Base-by-base conservation (phyloP, 2,329 filamentous ascomycete genomes). In the Pseudovirgaria hyperparasitica region DNA sequence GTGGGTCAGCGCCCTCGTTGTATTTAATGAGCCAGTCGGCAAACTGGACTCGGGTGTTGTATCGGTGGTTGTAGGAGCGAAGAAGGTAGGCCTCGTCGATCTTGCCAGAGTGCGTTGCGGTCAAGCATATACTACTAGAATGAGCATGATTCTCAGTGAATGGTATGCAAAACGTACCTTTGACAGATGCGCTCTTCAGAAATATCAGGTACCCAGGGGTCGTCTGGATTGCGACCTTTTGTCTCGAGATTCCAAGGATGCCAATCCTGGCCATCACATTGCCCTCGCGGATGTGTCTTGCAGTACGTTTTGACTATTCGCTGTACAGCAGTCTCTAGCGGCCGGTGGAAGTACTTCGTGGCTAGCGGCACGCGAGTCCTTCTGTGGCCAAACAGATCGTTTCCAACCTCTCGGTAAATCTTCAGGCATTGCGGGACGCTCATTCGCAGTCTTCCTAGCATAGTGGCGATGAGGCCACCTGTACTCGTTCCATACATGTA, bases 401-500 rank as follows among this genome's bases (percentile, higher is more conserved):
- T 48, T 16, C 61, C 61, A 4, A 65, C 60, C 32, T 49, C 43
- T 5, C 58, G 46, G 34, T 63, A 64, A 19, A 62, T 50, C 13
- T 61, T 56, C 15, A 65, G 42, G 21, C 57, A 63, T 36, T 65
- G 57, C 2, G 53, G 50, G 4, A 63, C 55, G 2, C 55, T 59
- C 61, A 65, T 65, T 5, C 62, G 60, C 23, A 65, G 42, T 9
- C 62, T 47, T 1, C 57, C 61, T 2, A 65, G 54, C 49, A 65
- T 62, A 2, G 61, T 62, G 2, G 62, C 58, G 30, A 65, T 65
- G 20, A 65, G 44, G 9, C 63, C 63, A n/a, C 63, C 63, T 1
- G 61, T 67, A 20, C 56, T 62, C 5, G 62, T 66, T 13, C 63
- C 63, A 29, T 62, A 65, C 50, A 66, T 65, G 44, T 62, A 61